Evolutionary conservation across 192 early-diverging fungal species (phyloP), one percentile per base, ranked within the genome.

Genomic region (Mycoemilia scoparia): DNA sequence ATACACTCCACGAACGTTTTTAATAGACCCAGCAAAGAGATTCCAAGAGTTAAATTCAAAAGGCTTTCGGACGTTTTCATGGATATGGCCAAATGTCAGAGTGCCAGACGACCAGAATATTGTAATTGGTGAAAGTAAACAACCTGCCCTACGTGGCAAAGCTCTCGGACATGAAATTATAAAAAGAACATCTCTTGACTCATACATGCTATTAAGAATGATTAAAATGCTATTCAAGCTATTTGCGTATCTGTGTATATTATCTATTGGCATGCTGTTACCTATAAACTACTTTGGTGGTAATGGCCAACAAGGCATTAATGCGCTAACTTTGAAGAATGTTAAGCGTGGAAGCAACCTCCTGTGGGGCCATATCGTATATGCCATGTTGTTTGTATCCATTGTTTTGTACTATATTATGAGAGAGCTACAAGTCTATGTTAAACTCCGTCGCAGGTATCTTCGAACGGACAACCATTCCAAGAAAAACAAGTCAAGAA

Each of bases 201-300:
- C 76, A 0, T 92, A 73, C 45, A 79, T 84, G 66, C 71, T 78
- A 39, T 41, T 92, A 27, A 69, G 72, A 17, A 79, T 77, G 34
- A 65, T 81, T 24, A 66, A 74, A 13, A 57, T 72, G 30, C 67
- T 71, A 32, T 66, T 76, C 22, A 57, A 70, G 0, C 50, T 83
- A 25, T 87, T 87, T 49, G 21, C 34, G 10, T 40, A 61, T 4
- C 65, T 76, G 35, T 49, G 65, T 3, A 18, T 82, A 0, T 28
- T 82, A 4, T 66, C 68, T 2, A 37, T 67, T 3, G 61, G 51
- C 0, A 56, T 76, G 13, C 54, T 92, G 7, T 45, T 87, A 10
- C 84, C 87, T 8, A 32, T 86, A 7, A 81, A 87, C 38, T 51
- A 62, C 3, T 41, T 60, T n/a, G 63, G 71, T 10, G 64, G 73